Evolutionary conservation across 768 basidiomycete species (phyloP), one percentile per base, ranked within the genome.

Genomic region (Crassisporium funariophilum): DNA sequence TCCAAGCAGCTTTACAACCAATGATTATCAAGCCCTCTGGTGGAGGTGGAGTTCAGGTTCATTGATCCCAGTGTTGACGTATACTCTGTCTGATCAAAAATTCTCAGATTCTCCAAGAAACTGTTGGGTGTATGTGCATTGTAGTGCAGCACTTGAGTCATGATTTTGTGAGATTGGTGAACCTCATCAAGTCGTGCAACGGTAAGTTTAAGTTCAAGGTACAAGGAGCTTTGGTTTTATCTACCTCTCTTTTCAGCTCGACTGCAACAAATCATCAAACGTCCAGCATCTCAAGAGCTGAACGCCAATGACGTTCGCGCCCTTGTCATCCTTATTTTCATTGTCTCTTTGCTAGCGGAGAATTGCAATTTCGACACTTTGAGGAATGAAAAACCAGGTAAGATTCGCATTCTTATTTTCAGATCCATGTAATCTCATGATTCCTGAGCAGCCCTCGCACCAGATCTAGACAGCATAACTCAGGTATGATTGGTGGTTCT

Each of bases 11-110:
- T 5, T 72, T 98, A 9, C 83, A 95, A 53, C 89, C 91, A 0
- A 94, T 98, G 94, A 86, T 99, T 33, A 76, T 91, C 56, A 92
- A 90, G 58, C 93, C 92, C 4, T 81, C 85, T 0, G 74, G 77
- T 2, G 85, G 84, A 10, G 83, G 86, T 19, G 70, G 79, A 60
- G 52, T n/a, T 51, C 7, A 11, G 11, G 19, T 41, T 12, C 10
- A 15, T 20, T 24, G 10, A 10, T 16, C 19, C 12, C 36, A 20
- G 6, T 16, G 9, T n/a, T 17, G 5, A n/a, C n/a, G n/a, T n/a
- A n/a, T n/a, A n/a, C n/a, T n/a, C n/a, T n/a, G n/a, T n/a, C n/a
- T 17, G 4, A 5, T 37, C 20, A 43, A 35, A 35, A 23, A 24
- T 35, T 43, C 10, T 31, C 13, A 94, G 88, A 84, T 88, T 16